A percentile compares a stretch with the other conserved stretches of the same genome.
Conservation (phyloP, 2,329 filamentous ascomycete genomes). For the Aspergillus floridensis region DNA sequence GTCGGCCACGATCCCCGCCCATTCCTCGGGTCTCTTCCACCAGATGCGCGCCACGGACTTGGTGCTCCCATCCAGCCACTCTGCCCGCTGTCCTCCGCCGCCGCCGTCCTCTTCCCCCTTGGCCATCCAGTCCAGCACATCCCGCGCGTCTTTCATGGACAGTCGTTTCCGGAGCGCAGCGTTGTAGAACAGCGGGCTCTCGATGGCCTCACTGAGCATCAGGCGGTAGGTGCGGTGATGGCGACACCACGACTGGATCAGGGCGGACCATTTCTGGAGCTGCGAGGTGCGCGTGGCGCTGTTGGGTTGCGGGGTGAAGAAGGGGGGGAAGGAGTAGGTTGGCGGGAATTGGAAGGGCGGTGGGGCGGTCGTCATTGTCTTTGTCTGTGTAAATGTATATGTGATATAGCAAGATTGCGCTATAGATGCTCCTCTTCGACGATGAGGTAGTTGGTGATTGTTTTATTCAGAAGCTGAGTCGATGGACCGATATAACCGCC, state of each 20-base stretch:
- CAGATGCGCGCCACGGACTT: constrained; percentile 68
- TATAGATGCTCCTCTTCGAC: not conserved
- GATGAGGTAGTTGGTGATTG: not conserved
- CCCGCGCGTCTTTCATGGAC: constrained; percentile 51
- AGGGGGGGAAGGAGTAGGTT: constrained; percentile 53
- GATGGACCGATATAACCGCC: not conserved
- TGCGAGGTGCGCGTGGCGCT: constrained; percentile 44
- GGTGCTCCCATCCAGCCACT: constrained; percentile 59
- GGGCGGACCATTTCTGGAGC: constrained; percentile 79
- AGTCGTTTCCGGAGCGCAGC: constrained; percentile 44
- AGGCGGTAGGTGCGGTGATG: constrained; percentile 75
- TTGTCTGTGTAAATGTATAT: not conserved
- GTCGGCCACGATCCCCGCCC: constrained; percentile 72
- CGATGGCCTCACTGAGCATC: constrained; percentile 60
- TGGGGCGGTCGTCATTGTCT: constrained; percentile 11
- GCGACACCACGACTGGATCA: constrained; percentile 80
- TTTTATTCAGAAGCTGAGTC: not conserved
- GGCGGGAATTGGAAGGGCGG: constrained; percentile 40
- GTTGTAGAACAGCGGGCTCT: constrained; percentile 59
- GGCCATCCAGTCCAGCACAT: constrained; percentile 57
- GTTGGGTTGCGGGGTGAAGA: constrained; percentile 50
- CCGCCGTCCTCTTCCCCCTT: constrained; percentile 42
- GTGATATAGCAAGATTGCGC: not conserved
- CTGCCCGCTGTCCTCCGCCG: constrained; percentile 49
- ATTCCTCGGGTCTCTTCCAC: constrained; percentile 87